phyloP scores from a whole-genome alignment of 345 rosid species.

The Camelina neglecta region DNA sequence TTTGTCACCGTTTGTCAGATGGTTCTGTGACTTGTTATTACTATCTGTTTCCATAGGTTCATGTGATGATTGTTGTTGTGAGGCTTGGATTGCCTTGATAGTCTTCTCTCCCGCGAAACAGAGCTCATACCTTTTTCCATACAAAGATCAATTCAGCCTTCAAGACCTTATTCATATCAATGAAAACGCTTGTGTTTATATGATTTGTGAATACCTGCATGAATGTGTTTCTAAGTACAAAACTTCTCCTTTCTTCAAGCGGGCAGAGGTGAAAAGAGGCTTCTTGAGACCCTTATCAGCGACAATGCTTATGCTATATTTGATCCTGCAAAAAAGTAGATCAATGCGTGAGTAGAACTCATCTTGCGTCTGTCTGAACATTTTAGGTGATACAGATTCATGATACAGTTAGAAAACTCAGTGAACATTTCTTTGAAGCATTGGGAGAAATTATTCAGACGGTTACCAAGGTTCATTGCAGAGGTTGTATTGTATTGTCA shows the following conservation, averaged over 20 bases:
- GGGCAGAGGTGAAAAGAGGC: conserved; percentile 93
- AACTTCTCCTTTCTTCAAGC: conserved; percentile 98
- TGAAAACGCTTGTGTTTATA: not conserved
- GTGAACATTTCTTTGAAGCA: conserved; percentile 9
- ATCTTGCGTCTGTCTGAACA: not conserved
- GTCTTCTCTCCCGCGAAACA: conserved; percentile 89
- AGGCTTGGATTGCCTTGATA: conserved; percentile 58
- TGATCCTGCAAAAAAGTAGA: conserved; percentile 62
- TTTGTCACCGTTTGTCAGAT: conserved; percentile 76
- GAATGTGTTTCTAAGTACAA: conserved; percentile 93
- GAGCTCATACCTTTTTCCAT: conserved; percentile 79
- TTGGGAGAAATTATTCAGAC: conserved; percentile 10
- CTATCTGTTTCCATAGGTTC: conserved; percentile 65
- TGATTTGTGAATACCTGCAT: conserved; percentile 69
- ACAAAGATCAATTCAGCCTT: conserved; percentile 10
- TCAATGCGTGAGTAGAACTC: not conserved
- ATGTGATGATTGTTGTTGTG: conserved; percentile 55
- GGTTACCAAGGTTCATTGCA: conserved; percentile 99
- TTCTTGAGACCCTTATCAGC: conserved; percentile 98
- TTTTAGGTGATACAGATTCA: conserved; percentile 12
- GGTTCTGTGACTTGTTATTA: conserved; percentile 56
- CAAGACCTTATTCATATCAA: not conserved
- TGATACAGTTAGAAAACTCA: conserved; percentile 2
- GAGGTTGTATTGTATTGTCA: conserved; percentile 96
- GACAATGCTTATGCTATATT: conserved; percentile 92